Percentiles rank a stretch among this genome's conserved stretches.
Evolutionary conservation across 768 basidiomycete species (phyloP).

Genomic region (Gloeopeniophorella convolvens): DNA sequence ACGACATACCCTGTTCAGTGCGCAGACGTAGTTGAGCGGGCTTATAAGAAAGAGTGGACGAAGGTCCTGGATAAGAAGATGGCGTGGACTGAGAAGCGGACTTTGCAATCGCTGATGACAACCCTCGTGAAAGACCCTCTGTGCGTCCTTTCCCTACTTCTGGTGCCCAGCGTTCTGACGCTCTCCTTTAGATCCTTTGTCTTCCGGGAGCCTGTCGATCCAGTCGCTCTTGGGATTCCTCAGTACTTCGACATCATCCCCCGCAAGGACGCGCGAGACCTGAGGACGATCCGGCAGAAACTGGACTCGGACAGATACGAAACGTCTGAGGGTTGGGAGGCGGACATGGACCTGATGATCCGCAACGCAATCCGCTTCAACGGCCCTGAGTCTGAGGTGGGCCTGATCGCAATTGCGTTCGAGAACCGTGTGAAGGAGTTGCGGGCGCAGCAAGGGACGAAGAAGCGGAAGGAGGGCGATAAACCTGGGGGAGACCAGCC

Average conservation of each 20-base stretch:
- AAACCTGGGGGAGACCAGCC: conserved; percentile 50
- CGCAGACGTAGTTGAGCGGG: conserved; percentile 67
- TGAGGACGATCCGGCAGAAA: conserved; percentile 73
- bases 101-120: conserved; percentile 63
- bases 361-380: conserved; percentile 89
- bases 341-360: conserved; percentile 83
- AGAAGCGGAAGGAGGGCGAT: conserved; percentile 75
- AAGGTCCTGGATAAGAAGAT: conserved; percentile 70
- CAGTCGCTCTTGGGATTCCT: conserved; percentile 73
- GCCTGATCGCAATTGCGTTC: conserved; percentile 45
- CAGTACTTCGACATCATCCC: conserved; percentile 85
- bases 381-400: conserved; percentile 74
- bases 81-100: conserved; percentile 72
- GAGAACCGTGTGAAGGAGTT: conserved; percentile 50
- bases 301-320: conserved; percentile 81
- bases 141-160: conserved; percentile 34
- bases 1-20: conserved; percentile 66
- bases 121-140: conserved; percentile 61
- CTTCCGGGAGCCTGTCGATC: conserved; percentile 86
- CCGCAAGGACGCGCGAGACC: conserved; percentile 79
- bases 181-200: conserved; percentile 52
- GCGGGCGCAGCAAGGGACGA: conserved; percentile 38
- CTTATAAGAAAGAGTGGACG: conserved; percentile 82
- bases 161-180: neutral
- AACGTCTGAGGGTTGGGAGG: conserved; percentile 69